Evolutionary conservation across 2,329 filamentous ascomycete species (phyloP), one percentile per base, ranked within the genome.

Genomic region (Pestalotiopsis sp.): DNA sequence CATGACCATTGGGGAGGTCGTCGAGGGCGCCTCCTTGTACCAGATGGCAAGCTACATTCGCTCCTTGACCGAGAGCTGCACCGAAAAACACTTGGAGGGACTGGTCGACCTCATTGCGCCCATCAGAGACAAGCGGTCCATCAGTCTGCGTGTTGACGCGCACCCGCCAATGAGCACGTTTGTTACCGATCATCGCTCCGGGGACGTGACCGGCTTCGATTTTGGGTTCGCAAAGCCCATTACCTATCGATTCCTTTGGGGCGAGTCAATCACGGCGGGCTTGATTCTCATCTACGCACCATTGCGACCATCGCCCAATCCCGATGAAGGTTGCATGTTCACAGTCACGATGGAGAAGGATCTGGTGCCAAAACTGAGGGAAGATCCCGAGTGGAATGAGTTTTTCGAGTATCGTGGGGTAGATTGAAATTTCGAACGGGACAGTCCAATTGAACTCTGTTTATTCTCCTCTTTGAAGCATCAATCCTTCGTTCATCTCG

Each of bases 291-390:
- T 74, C 20, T 73, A 72, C n/a, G 72, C 73, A 11, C 69, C 71
- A 12, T 65, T 68, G 27, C 69, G 71, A 3, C 56, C 68, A 25
- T 36, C 27, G n/a, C 12, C 13, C 17, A 57, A 59, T 17, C 38
- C 49, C 2, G 72, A 75, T 31, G 73, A 75, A 60, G 73, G 72
- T 11, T 70, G 57, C 65, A 72, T 72, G 66, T 70, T 75, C 66
- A 68, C 69, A 38, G 66, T 75, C 25, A 65, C 68, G 4, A 71
- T 70, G 39, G 73, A 75, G 64, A 68, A 70, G 64, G 56, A 70
- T 14, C 59, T 74, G 23, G 67, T 68, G 25, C 57, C 66, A 9
- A 49, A 65, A 17, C 60, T 75, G 3, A 64, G 65, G 11, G 69
- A 68, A 5, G 72, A 74, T 45, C 70, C 72, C 3, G 71, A 72